These are phyloP conservation scores for Colletotrichum sidae DNA, from an alignment of 2,329 filamentous ascomycete species.

Conservation along the genomic window DNA sequence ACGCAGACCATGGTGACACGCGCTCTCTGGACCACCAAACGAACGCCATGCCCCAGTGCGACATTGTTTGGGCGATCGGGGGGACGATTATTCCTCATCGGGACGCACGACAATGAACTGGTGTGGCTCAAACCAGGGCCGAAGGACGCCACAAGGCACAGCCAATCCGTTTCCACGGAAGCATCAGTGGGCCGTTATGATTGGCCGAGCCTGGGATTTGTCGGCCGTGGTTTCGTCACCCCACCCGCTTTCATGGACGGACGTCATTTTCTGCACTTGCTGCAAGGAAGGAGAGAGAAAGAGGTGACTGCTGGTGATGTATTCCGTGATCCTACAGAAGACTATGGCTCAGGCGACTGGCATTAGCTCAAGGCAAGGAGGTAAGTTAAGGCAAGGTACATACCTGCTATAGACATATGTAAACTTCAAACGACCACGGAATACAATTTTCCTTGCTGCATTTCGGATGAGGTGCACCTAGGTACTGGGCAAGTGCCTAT, in stretches of 20 bases:
- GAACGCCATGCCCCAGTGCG: slow-evolving; percentile 7
- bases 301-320: neutral
- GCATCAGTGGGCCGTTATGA: neutral
- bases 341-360: no score
- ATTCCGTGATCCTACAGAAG: no score
- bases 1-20: neutral
- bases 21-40: slow-evolving; percentile 3
- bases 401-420: no score
- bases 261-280: slow-evolving; percentile 34
- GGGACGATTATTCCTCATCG: slow-evolving; percentile 1
- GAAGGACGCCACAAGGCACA: slow-evolving; percentile 27
- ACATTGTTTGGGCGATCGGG: neutral
- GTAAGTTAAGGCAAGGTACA: no score
- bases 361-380: no score
- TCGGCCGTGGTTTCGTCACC: slow-evolving; percentile 16
- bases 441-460: no score
- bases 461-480: no score
- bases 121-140: slow-evolving; percentile 10
- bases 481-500: no score
- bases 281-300: slow-evolving; percentile 28
- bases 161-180: slow-evolving; percentile 11
- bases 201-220: slow-evolving; percentile 2
- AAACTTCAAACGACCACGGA: no score
- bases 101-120: slow-evolving; percentile 6
- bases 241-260: slow-evolving; percentile 26